These are phyloP conservation scores for Tulasnella sp. DNA, from an alignment of 768 basidiomycete species.

Conservation along the genomic window DNA sequence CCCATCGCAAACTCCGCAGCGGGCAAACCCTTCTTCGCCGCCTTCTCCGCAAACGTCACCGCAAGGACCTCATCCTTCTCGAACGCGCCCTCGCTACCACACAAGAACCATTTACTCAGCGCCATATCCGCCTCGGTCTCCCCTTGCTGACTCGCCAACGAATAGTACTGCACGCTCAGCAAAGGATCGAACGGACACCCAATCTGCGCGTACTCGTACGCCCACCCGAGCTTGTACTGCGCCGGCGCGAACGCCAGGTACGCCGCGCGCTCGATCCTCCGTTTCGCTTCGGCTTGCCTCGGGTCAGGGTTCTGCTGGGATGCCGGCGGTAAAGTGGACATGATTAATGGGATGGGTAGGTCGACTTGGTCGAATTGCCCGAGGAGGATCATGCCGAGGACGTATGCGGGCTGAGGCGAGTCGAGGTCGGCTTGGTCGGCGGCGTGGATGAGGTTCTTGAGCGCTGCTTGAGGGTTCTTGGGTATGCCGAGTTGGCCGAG, in stretches of 20 bases:
- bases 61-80: constrained; percentile 83
- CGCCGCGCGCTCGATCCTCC: constrained; percentile 73
- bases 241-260: constrained; percentile 69
- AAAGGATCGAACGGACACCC: constrained; percentile 83
- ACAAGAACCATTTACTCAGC: constrained; percentile 92
- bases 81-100: constrained; percentile 60
- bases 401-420: constrained; percentile 81
- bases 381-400: constrained; percentile 77
- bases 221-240: constrained; percentile 86
- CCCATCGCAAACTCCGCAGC: constrained; percentile 93
- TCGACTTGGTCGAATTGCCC: constrained; percentile 65
- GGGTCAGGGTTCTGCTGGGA: constrained; percentile 25
- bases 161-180: constrained; percentile 84
- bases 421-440: constrained; percentile 62
- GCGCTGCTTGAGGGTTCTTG: constrained; percentile 40
- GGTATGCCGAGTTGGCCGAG: constrained; percentile 72
- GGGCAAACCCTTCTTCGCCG: constrained; percentile 49
- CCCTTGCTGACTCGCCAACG: constrained; percentile 67
- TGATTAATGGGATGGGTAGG: constrained; percentile 39
- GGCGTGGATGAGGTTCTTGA: constrained; percentile 65
- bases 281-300: constrained; percentile 51
- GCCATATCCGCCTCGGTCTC: constrained; percentile 96
- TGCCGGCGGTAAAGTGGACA: constrained; percentile 41
- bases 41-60: constrained; percentile 79
- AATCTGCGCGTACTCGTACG: constrained; percentile 81